Base-by-base conservation (phyloP, 371 early-diverging fungal genomes). In the Amoeboaphelidium occidentale region DNA sequence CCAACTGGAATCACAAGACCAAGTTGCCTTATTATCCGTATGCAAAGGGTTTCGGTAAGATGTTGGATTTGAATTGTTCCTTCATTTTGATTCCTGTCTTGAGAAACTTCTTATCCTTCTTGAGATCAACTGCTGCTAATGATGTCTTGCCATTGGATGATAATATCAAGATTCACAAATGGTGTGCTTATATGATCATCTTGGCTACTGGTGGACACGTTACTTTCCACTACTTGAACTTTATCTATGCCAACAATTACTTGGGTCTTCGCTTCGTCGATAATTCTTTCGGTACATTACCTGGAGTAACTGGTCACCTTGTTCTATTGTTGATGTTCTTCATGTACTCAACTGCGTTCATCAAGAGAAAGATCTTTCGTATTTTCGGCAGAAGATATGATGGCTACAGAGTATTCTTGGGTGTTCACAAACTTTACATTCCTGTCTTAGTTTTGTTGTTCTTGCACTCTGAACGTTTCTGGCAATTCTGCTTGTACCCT, bases 31-130 rank as follows among this genome's bases (percentile, higher is more conserved):
- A 56, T 49, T 56, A 44, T 42, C 50, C 55, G 3, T 51, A 28
- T 41, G 59, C 59, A 1, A 59, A 59, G 27, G 56, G 56, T 1
- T 59, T 59, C 48, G 59, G 59, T 17, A 56, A 56, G 50, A 53
- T 51, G 45, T 53, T 59, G 17, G 56, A 59, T 49, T 39, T 59
- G 39, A 56, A 56, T 49, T 52, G 46, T 20, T 57, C 53, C 21
- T 56, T 59, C 51, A 48, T 59, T 2, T 21, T 59, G 14, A 27
- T 59, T 12, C 56, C 59, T 24, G 56, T 59, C 3, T 21, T 59
- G 50, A 47, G 57, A 17, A 59, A 56, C 48, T 47, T 56, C 20
- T 45, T 59, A n/a, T 52, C 53, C 42, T 59, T 48, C 45, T 23
- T 59, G n/a, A 43, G 59, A 13, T 46, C 48, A 32, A 59, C 59